Base-by-base conservation (phyloP, 805 yeast genomes). In the Suhomyces sp. region DNA sequence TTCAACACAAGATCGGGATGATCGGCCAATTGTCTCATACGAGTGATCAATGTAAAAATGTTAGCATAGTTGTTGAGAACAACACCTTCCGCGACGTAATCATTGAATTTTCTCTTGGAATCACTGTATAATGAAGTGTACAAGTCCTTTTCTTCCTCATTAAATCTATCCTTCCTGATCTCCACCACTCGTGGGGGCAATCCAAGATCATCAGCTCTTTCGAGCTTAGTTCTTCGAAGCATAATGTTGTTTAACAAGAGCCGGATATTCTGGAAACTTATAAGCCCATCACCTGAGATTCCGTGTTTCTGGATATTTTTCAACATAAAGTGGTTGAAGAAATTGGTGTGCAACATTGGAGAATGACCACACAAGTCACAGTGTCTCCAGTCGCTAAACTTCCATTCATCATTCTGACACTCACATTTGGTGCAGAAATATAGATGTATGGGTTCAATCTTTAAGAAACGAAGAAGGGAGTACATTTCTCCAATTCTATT, bases 21-120 rank as follows among this genome's bases (percentile, higher is more conserved):
- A 68, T 94, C 99, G 0, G 99, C 98, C 61, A 94, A 76, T 70
- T 94, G 99, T 62, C 99, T 83, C 99, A 94, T 96, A 62, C 99
- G 78, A 0, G 99, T 94, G 63, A 94, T 92, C 52, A 94, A 78
- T 0, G 98, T 92, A 73, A 94, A 94, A 63, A 94, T 94, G 64
- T 94, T 94, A 46, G 99, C 99, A 72, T 94, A 94, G 68, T 94
- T 94, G 71, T 94, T 94, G 54, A 94, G 76, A 23, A 94, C 97
- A 41, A 94, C 97, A 70, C 99, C 99, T 65, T 90, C 93, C 22
- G 96, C 94, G 40, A 94, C 98, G 66, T 85, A 94, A 44, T 91
- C 94, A 62, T 89, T 90, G 75, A 90, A 94, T 61, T 87, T 86
- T 55, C 99, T 80, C 67, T 85, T 84, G 12, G 92, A 84, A 70